Conservation (phyloP, 257 asterid species). For the Vinca minor region DNA sequence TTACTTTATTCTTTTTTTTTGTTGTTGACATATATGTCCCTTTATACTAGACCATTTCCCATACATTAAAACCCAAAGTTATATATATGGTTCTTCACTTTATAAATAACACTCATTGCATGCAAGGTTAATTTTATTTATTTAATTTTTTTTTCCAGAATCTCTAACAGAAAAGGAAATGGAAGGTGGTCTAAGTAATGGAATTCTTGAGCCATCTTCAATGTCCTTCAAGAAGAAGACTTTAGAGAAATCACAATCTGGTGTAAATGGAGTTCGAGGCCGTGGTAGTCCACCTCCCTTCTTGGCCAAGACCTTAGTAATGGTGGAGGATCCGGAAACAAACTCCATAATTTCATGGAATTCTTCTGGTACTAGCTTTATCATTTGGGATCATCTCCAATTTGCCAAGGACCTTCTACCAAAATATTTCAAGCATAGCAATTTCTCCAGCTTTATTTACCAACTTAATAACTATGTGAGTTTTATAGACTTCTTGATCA, state of each 20-base stretch:
- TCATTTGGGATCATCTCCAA: slow-evolving; percentile 45
- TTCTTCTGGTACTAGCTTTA: slow-evolving; percentile 32
- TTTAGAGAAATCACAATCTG: background rate
- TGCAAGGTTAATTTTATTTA: background rate
- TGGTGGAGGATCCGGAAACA: slow-evolving; percentile 50
- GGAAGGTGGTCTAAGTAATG: background rate
- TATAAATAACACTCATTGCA: background rate
- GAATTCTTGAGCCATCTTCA: background rate
- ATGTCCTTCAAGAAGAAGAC: background rate
- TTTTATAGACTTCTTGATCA: background rate
- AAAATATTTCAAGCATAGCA: slow-evolving; percentile 40
- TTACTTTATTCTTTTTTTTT: too few relatives aligned
- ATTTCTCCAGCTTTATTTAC: slow-evolving; percentile 50
- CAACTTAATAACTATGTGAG: slow-evolving; percentile 67
- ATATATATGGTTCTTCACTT: background rate
- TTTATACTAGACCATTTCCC: too few relatives aligned
- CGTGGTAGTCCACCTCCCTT: slow-evolving; percentile 34
- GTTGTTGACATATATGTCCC: too few relatives aligned
- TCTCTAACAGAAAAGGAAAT: background rate
- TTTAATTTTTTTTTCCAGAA: background rate
- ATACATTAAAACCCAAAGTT: background rate
- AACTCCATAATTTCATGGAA: slow-evolving; percentile 42
- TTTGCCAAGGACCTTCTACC: slow-evolving; percentile 43
- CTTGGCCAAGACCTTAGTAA: slow-evolving; percentile 37
- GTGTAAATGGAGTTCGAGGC: slow-evolving; percentile 5